Conservation (phyloP, 139 green algal genomes). For the Trebouxia sp. region DNA sequence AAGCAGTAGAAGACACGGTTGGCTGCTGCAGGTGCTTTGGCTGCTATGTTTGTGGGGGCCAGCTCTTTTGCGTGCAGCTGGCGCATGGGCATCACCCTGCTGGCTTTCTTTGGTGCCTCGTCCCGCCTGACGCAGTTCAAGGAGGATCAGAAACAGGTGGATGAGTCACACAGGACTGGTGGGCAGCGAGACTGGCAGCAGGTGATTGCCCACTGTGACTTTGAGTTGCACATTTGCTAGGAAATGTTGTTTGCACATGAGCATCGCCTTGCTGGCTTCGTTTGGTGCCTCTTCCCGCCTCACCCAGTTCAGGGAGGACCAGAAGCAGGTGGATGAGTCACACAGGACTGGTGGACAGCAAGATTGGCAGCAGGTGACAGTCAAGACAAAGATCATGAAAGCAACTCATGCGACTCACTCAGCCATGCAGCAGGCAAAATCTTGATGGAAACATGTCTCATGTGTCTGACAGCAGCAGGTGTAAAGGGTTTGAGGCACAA, state of each 20-base stretch:
- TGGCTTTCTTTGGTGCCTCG: constrained; percentile 80
- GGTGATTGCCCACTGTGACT: constrained; percentile 41
- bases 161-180: constrained; percentile 73
- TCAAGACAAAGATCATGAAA: too few species aligned
- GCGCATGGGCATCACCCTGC: constrained; percentile 67
- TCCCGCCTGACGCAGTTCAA: constrained; percentile 77
- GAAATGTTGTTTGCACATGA: constrained; percentile 65
- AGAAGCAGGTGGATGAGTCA: constrained; percentile 73
- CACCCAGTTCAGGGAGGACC: constrained; percentile 75
- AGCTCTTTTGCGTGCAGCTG: constrained; percentile 67
- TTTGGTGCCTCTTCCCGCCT: constrained; percentile 76
- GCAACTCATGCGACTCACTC: too few species aligned
- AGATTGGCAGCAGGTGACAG: constrained; percentile 83
- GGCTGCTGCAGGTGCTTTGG: constrained; percentile 48
- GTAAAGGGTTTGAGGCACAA: too few species aligned
- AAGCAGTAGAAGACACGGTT: not conserved
- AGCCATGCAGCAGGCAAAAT: too few species aligned
- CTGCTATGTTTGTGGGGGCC: constrained; percentile 63
- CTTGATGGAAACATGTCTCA: too few species aligned
- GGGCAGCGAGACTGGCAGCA: constrained; percentile 85
- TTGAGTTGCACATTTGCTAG: too few species aligned
- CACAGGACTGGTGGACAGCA: constrained; percentile 78
- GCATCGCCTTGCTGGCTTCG: constrained; percentile 78
- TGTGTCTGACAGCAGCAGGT: too few species aligned
- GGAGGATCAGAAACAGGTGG: constrained; percentile 73